phyloP scores from a whole-genome alignment of 2,329 filamentous ascomycete species.

The Microsporum canis region DNA sequence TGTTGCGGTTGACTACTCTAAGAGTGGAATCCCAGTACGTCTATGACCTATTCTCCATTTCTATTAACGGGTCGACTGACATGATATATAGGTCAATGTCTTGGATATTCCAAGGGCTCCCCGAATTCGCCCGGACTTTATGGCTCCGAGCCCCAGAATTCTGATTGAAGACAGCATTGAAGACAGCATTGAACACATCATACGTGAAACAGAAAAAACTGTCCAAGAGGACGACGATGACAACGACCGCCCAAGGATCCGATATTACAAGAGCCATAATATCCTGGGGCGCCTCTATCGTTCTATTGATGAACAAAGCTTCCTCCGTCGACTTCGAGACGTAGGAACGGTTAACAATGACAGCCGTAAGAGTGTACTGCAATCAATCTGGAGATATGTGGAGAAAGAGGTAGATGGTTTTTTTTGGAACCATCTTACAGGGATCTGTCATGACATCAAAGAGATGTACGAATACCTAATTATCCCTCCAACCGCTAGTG shows the following conservation, averaged over 20 bases:
- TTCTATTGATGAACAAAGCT: constrained; percentile 58
- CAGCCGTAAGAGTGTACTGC: constrained; percentile 16
- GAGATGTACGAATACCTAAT: constrained; percentile 15
- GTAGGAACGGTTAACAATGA: constrained; percentile 12
- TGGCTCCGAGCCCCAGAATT: constrained; percentile 40
- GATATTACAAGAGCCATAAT: constrained; percentile 58
- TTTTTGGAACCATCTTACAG: constrained; percentile 17
- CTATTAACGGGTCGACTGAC: background rate
- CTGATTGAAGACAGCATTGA: constrained; percentile 28
- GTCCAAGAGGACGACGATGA: constrained; percentile 38
- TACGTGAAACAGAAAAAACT: constrained; percentile 38
- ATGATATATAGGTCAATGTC: constrained; percentile 12
- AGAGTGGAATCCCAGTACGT: constrained; percentile 52
- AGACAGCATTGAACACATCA: constrained; percentile 17
- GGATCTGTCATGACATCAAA: constrained; percentile 11
- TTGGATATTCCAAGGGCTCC: constrained; percentile 11
- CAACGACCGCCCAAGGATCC: constrained; percentile 35
- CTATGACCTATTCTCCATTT: background rate
- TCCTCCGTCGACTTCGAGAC: constrained; percentile 45
- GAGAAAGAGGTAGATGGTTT: constrained; percentile 17
- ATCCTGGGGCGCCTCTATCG: constrained; percentile 61
- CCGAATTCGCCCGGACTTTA: constrained; percentile 41
- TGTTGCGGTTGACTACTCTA: constrained; percentile 63
- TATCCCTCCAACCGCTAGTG: background rate
- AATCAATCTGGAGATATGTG: constrained; percentile 18